Evolutionary conservation across 306 rosid genomes (phyloP).

Genomic region (Abrus precatorius): DNA sequence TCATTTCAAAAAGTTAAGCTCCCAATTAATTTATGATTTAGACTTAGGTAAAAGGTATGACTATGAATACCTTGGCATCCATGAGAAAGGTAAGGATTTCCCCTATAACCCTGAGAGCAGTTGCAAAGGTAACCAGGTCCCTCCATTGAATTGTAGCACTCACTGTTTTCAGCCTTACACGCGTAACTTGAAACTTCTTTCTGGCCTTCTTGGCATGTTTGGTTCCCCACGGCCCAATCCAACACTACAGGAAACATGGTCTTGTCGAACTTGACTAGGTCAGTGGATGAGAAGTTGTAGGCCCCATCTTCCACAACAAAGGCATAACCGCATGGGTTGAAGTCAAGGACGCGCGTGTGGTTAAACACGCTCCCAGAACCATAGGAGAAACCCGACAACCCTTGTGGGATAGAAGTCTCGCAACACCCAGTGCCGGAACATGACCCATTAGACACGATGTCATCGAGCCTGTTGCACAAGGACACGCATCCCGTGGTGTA

Average conservation of each 20-base stretch:
- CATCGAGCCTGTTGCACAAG: not conserved
- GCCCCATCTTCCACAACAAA: constrained; percentile 23
- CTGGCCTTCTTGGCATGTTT: constrained; percentile 34
- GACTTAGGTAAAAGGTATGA: no score
- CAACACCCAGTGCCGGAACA: constrained; percentile 64
- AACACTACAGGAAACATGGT: constrained; percentile 31
- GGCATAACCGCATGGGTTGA: constrained; percentile 55
- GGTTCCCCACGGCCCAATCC: constrained; percentile 57
- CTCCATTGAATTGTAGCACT: not conserved
- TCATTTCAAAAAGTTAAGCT: no score
- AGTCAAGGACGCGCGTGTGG: not conserved
- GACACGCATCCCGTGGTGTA: constrained; percentile 53
- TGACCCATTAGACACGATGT: not conserved
- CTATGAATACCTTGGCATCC: constrained; percentile 52
- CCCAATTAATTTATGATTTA: no score
- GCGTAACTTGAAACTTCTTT: constrained; percentile 2
- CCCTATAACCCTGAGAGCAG: constrained; percentile 51
- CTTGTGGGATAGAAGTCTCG: constrained; percentile 40
- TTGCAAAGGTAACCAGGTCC: constrained; percentile 54
- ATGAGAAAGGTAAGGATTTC: constrained; percentile 57
- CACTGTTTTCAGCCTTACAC: constrained; percentile 12
- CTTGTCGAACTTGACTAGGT: not conserved
- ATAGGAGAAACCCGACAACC: not conserved
- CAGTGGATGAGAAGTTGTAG: not conserved
- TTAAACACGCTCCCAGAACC: fast-evolving